phyloP scores from a whole-genome alignment of 2,329 filamentous ascomycete genomes.

The Dactylellina cionopaga region DNA sequence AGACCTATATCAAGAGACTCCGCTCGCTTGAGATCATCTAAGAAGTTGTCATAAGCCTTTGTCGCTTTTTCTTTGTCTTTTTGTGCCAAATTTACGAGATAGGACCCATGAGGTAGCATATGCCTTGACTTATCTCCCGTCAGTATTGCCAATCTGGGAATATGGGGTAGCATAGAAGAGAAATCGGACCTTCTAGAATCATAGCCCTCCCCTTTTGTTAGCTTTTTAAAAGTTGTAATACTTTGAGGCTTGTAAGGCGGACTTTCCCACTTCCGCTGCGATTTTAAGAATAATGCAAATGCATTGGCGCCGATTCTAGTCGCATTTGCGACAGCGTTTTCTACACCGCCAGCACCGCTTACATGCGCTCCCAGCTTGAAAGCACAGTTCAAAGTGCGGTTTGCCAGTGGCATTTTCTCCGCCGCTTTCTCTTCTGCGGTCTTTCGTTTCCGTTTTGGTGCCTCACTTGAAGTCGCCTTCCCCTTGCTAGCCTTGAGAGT shows the following conservation, averaged over 20 bases:
- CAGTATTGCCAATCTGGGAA: neutral
- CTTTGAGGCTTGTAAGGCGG: constrained; percentile 77
- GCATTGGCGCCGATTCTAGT: constrained; percentile 87
- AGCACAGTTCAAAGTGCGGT: constrained; percentile 75
- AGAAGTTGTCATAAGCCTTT: constrained; percentile 85
- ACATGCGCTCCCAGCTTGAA: constrained; percentile 95
- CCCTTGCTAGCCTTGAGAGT: neutral
- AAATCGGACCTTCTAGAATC: constrained; percentile 68
- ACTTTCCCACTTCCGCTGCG: constrained; percentile 92
- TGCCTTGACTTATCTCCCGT: constrained; percentile 63
- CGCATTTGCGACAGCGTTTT: constrained; percentile 84
- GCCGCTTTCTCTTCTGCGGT: constrained; percentile 68
- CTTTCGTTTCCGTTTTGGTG: constrained; percentile 53
- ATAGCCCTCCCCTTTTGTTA: constrained; percentile 76
- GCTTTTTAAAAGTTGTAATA: constrained; percentile 73
- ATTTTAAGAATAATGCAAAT: constrained; percentile 95
- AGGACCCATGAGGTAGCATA: constrained; percentile 91
- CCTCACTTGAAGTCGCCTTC: constrained; percentile 51
- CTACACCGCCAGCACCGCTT: constrained; percentile 86
- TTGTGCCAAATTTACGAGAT: constrained; percentile 94
- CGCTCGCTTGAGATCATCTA: constrained; percentile 88
- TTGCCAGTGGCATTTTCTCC: constrained; percentile 72
- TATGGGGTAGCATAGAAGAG: neutral
- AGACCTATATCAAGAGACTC: constrained; percentile 84
- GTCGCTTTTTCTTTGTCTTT: constrained; percentile 79